These are phyloP conservation scores for Metarhizium rileyi DNA, from an alignment of 2,329 filamentous ascomycete species.

Conservation along the genomic window DNA sequence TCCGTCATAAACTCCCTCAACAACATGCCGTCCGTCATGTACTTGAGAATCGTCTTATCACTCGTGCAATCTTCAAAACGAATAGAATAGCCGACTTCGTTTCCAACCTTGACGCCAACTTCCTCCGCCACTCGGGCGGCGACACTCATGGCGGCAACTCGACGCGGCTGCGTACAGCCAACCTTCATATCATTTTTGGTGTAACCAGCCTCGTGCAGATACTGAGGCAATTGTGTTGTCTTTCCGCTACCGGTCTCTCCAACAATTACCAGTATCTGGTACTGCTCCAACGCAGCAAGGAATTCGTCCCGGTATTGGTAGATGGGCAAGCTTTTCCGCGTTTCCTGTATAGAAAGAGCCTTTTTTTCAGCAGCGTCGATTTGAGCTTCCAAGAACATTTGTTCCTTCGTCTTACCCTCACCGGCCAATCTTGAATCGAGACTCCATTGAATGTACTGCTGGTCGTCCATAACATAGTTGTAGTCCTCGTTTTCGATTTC, in stretches of 20 bases:
- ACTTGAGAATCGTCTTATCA: slow-evolving; percentile 86
- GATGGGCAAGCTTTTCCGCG: slow-evolving; percentile 80
- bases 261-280: slow-evolving; percentile 84
- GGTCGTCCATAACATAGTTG: slow-evolving; percentile 85
- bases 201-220: slow-evolving; percentile 82
- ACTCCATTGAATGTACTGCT: slow-evolving; percentile 78
- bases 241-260: slow-evolving; percentile 94
- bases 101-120: slow-evolving; percentile 79
- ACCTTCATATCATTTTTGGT: slow-evolving; percentile 78
- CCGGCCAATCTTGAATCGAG: slow-evolving; percentile 64
- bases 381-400: slow-evolving; percentile 67
- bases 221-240: slow-evolving; percentile 91
- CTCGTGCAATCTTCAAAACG: slow-evolving; percentile 89
- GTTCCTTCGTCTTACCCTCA: slow-evolving; percentile 65
- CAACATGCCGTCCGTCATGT: slow-evolving; percentile 96
- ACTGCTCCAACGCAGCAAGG: slow-evolving; percentile 72
- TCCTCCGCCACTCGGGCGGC: slow-evolving; percentile 94
- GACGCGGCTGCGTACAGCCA: slow-evolving; percentile 85
- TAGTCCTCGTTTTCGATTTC: slow-evolving; percentile 78
- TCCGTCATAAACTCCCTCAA: slow-evolving; percentile 84
- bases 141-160: slow-evolving; percentile 95
- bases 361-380: slow-evolving; percentile 84
- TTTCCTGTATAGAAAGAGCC: slow-evolving; percentile 81
- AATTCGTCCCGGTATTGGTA: slow-evolving; percentile 82
- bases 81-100: slow-evolving; percentile 89